Conservation (phyloP, 371 early-diverging fungal genomes). For the Circinella minor region DNA sequence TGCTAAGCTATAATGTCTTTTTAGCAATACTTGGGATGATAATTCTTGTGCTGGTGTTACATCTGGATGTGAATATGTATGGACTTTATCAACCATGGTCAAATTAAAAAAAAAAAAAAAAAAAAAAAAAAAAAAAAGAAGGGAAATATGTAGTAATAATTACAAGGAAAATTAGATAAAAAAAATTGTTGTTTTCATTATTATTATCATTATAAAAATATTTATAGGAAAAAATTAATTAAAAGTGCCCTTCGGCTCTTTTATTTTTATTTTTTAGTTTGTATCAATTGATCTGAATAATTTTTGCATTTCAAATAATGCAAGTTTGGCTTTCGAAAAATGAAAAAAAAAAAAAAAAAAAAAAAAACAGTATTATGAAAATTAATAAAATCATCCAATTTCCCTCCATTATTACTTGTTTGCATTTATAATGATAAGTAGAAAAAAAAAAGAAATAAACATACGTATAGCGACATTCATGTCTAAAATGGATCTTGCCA, state of each 20-base stretch:
- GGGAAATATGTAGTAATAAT: no score
- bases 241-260: neutral
- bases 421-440: no score
- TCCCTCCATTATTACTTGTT: no score
- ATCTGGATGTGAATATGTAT: neutral
- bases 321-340: slow-evolving; percentile 37
- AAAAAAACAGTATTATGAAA: neutral
- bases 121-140: neutral
- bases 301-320: slow-evolving; percentile 55
- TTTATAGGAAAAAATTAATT: neutral
- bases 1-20: neutral
- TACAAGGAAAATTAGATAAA: no score
- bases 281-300: slow-evolving; percentile 25
- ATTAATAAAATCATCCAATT: no score
- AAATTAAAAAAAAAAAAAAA: neutral
- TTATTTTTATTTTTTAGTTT: slow-evolving; percentile 1
- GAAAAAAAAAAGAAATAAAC: slow-evolving; percentile 5
- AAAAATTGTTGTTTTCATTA: no score
- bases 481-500: slow-evolving; percentile 36
- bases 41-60: slow-evolving; percentile 1
- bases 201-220: neutral
- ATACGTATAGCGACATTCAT: slow-evolving; percentile 56
- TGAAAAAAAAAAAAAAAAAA: neutral
- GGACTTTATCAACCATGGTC: neutral
- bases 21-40: neutral